Evolutionary conservation across 2,329 filamentous ascomycete genomes (phyloP), one percentile per base, ranked within the genome.

Genomic region (Ceratocystis ficicola): DNA sequence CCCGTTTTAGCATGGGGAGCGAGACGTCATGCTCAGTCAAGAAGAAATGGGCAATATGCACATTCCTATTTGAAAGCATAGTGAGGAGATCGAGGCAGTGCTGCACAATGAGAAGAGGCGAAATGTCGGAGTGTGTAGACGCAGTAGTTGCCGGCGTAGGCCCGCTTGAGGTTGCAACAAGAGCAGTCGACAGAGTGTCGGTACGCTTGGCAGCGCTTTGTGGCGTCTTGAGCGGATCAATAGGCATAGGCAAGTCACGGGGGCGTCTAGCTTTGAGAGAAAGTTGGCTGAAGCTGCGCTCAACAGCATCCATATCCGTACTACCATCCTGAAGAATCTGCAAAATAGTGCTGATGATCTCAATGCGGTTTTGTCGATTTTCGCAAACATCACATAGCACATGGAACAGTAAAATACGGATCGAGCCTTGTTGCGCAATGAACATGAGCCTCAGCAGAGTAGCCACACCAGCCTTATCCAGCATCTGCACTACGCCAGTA

Each of bases 371-470:
- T 73, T 96, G 91, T n/a, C 90, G 87, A 73, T 99, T 99, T 75
- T 96, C 89, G 73, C 91, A 97, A 30, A 97, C 87, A 70, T 96
- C 90, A 69, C 90, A 85, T 63, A 99, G 86, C 64, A 99, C 89
- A 65, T 87, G 86, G 73, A 94, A 93, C 64, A 99, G 81, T 68
- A 90, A 89, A 68, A 82, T 85, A 70, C 91, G 89, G 62, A 94
- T 87, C 68, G 89, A 94, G 25, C 89, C 90, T 69, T 93, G 89
- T 70, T 96, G 90, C 61, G 90, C 88, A 71, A 97, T 91, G 74
- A 99, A 99, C 93, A 99, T 96, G 8, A 99, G 82, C n/a, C 95
- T 89, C 55, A 99, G 81, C 44, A 99, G 79, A n/a, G 94, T 97
- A 30, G 95, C 94, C 70, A 99, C 87, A 30, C 95, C 94, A 60